Evolutionary conservation across 2,329 filamentous ascomycete genomes (phyloP).

Genomic region (Didymella sp.): DNA sequence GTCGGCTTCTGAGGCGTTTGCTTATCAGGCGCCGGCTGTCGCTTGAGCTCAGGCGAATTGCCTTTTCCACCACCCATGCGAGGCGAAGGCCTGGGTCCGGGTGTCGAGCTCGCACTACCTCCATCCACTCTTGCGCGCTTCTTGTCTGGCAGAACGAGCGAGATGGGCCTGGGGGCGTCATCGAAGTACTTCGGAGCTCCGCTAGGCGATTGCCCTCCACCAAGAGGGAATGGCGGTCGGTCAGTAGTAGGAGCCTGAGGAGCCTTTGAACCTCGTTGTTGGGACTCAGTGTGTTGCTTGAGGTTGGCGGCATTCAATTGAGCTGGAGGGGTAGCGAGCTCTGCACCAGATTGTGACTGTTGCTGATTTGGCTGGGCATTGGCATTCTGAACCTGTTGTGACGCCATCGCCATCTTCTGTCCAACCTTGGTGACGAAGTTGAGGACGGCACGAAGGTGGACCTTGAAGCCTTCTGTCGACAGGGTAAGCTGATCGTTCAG

Average conservation of each 20-base stretch:
- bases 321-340: conserved; percentile 22
- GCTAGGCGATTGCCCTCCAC: conserved; percentile 61
- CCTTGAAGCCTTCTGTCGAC: conserved; percentile 38
- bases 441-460: conserved; percentile 33
- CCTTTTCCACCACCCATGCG: conserved; percentile 46
- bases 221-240: conserved; percentile 61
- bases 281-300: conserved; percentile 52
- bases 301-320: conserved; percentile 50
- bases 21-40: conserved; percentile 52
- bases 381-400: conserved; percentile 26
- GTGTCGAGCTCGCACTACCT: conserved; percentile 52
- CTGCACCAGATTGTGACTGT: conserved; percentile 25
- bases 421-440: conserved; percentile 41
- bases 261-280: conserved; percentile 57
- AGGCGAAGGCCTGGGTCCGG: conserved; percentile 51
- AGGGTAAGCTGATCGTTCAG: conserved; percentile 41
- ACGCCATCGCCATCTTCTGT: conserved; percentile 33
- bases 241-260: conserved; percentile 59
- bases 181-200: conserved; percentile 65
- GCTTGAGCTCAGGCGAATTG: conserved; percentile 56
- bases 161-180: conserved; percentile 59
- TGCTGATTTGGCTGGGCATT: conserved; percentile 25
- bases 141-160: conserved; percentile 63
- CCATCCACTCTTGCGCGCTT: conserved; percentile 62
- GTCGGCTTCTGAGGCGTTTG: conserved; percentile 54